Base-by-base conservation (phyloP, 176 grass and related monocot species). In the Tillandsia leiboldiana region DNA sequence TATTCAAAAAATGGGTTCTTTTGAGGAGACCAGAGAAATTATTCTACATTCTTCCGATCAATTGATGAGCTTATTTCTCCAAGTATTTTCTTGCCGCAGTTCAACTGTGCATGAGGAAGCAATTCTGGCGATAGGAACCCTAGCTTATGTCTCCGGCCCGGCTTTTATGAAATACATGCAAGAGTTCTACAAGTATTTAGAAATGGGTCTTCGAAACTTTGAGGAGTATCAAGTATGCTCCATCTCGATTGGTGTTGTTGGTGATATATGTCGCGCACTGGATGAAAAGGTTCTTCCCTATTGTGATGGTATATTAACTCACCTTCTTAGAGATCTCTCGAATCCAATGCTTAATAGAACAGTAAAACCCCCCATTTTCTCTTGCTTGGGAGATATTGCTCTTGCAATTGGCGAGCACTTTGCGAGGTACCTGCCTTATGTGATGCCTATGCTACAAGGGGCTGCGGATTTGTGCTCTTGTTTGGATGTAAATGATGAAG, bases 141-240 rank as follows among this genome's bases (percentile, higher is more conserved):
- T 94, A 72, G 90, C 90, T 83, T 94, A 94, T 77, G 84, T 83
- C 62, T 78, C 86, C 28, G 90, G 90, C 59, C 68, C 83, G 1
- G 89, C 84, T 52, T 94, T 94, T 42, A 75, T 75, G 1, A 94
- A 94, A 74, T 94, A 89, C 83, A 94, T 94, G 90, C n/a, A 77
- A 13, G 85, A 86, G 47, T 94, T 94, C 50, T 94, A 94, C 75
- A 86, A 89, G 56, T 94, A 94, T 64, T 78, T 94, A 72, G 90
- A 94, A 67, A 89, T 94, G 90, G 90, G 90, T 49, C 83, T 93
- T 72, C 90, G 89, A 74, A 93, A 93, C 72, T 93, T 93, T 47
- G 90, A 93, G 78, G 90, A 93, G 61, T 94, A 94, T 63, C 90
- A 94, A 81, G 87, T 94, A 24, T 94, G 90, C 73, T 83, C 90